Evolutionary conservation across 139 green algal genomes (phyloP).

Genomic region (Volvox africanus): DNA sequence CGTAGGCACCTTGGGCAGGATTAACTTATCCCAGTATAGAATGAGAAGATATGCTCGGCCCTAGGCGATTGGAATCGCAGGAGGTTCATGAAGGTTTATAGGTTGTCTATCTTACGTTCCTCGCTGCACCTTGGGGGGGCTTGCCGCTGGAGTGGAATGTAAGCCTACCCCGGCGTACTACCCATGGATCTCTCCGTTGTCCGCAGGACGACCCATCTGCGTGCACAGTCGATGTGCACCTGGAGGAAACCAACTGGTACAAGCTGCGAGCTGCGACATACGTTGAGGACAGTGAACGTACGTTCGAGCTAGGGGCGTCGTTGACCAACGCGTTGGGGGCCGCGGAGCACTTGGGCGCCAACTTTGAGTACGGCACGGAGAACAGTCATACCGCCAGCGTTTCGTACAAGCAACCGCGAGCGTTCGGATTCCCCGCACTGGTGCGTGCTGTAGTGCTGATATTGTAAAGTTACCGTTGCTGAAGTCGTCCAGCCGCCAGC

Average conservation of each 20-base stretch:
- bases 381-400: slow-evolving; percentile 64
- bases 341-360: slow-evolving; percentile 66
- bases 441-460: slow-evolving; percentile 29
- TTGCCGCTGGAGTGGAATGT: too few relatives aligned
- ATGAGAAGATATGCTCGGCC: too few relatives aligned
- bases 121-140: too few relatives aligned
- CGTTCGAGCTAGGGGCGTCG: slow-evolving; percentile 63
- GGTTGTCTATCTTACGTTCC: too few relatives aligned
- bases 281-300: slow-evolving; percentile 72
- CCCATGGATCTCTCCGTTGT: too few relatives aligned
- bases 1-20: too few relatives aligned
- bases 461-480: too few relatives aligned
- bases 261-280: slow-evolving; percentile 75
- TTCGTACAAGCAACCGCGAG: slow-evolving; percentile 60
- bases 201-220: slow-evolving; percentile 54
- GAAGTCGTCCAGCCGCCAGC: too few relatives aligned
- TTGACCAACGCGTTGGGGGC: slow-evolving; percentile 68
- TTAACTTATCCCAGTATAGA: too few relatives aligned
- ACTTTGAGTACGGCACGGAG: slow-evolving; percentile 70
- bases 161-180: too few relatives aligned
- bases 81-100: too few relatives aligned
- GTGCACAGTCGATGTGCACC: slow-evolving; percentile 67
- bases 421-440: slow-evolving; percentile 47
- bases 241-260: slow-evolving; percentile 71
- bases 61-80: too few relatives aligned